Base-by-base conservation (phyloP, 2,329 filamentous ascomycete genomes). In the Rhynchosporium agropyri region DNA sequence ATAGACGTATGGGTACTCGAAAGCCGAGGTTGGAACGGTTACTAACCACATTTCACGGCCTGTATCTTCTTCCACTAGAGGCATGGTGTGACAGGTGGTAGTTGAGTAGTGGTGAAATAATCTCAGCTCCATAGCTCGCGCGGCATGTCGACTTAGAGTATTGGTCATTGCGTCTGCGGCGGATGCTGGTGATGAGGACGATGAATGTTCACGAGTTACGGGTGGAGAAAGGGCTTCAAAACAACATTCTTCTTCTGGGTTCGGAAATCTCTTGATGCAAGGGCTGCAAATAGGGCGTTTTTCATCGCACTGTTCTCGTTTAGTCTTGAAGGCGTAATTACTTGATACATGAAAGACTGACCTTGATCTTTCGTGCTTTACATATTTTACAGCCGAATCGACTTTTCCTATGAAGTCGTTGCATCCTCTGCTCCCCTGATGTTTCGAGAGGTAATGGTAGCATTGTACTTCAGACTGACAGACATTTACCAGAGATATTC, bases 301-400 rank as follows among this genome's bases (percentile, higher is more conserved):
- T 50, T 65, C 63, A 53, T 65, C 63, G 20, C 63, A 65, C 61
- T 65, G 4, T 9, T 31, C 2, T 20, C 2, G 10, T 29, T 38
- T 26, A 46, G 43, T 28, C 15, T n/a, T 20, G n/a, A n/a, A 3
- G 20, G 5, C 26, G 7, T 46, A n/a, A 10, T 20, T 26, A 2
- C 3, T 46, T 20, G 43, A 42, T 4, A 3, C 4, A 5, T 13
- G 4, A 4, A 28, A 4, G 33, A 29, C 46, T 28, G 51, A 62
- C 64, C 48, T 66, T 66, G 12, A 66, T 64, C 51, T 66, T 66
- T 31, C 64, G 51, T 31, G 56, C 61, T 58, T 66, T 66, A 28
- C 64, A 66, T 28, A 60, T 53, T 45, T 60, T 62, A 15, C 64
- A 66, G 3, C 64, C 62, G 5, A 60, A 26, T 58, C 62, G 62